Evolutionary conservation across 2,329 filamentous ascomycete species (phyloP).

Genomic region (Didymellaceae sp.): DNA sequence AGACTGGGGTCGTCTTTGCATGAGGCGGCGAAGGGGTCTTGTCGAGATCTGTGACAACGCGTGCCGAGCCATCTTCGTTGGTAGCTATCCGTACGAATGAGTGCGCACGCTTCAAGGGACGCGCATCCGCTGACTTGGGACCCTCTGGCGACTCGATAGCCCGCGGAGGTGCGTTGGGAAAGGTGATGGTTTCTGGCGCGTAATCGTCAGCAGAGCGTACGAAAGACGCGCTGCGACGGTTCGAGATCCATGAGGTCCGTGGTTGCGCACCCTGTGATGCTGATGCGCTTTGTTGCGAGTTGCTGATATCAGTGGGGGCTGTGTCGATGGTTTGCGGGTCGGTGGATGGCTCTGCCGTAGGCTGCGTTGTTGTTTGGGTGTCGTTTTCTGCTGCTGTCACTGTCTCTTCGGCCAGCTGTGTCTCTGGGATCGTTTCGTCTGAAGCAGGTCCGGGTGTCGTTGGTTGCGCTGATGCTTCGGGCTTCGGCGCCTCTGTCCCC

Average conservation of each 20-base stretch:
- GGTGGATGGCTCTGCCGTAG: constrained; percentile 29
- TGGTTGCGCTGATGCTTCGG: constrained; percentile 28
- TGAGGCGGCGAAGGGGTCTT: constrained; percentile 72
- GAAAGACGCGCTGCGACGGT: constrained; percentile 54
- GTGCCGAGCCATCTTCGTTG: constrained; percentile 89
- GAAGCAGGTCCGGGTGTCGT: constrained; percentile 30
- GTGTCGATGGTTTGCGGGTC: constrained; percentile 34
- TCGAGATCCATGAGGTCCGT: constrained; percentile 53
- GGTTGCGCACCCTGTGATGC: constrained; percentile 43
- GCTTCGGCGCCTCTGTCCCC: constrained; percentile 24
- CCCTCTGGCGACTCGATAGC: constrained; percentile 52
- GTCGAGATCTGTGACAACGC: constrained; percentile 74
- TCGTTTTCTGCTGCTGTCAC: constrained; percentile 19
- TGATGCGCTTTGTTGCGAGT: constrained; percentile 40
- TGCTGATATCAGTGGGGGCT: constrained; percentile 34
- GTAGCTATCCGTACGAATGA: constrained; percentile 77
- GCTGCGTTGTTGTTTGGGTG: constrained; percentile 27
- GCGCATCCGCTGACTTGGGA: constrained; percentile 53
- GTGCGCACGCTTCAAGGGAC: constrained; percentile 45
- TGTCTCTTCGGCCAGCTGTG: constrained; percentile 18
- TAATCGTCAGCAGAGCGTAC: constrained; percentile 45
- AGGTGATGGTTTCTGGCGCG: constrained; percentile 38
- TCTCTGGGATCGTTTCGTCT: constrained; percentile 26
- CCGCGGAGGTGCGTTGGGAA: constrained; percentile 32
- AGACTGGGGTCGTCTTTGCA: constrained; percentile 56